Percentiles rank a stretch among this genome's conserved stretches.
Evolutionary conservation across 2,329 filamentous ascomycete species (phyloP).

Genomic region (Fusarium incarnatum): DNA sequence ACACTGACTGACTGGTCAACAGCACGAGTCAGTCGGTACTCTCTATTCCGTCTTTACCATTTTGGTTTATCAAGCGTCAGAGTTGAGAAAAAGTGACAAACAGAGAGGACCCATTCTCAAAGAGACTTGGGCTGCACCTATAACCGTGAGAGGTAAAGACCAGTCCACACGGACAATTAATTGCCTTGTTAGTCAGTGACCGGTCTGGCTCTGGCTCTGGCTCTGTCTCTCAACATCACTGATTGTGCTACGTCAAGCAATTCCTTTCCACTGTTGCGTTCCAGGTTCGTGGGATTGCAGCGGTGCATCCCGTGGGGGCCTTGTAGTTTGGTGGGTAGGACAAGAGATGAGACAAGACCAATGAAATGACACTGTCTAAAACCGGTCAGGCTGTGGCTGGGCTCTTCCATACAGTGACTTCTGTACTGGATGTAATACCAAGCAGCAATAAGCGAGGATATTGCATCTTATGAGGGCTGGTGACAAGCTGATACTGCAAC

Average conservation of each 20-base stretch:
- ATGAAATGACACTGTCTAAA: neutral
- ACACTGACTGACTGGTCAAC: neutral
- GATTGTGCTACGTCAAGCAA: conserved; percentile 18
- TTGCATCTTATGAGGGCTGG: neutral
- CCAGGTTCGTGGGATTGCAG: conserved; percentile 39
- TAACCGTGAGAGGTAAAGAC: conserved; percentile 9
- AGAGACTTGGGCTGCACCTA: conserved; percentile 12
- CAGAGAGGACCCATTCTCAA: neutral
- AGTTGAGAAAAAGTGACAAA: conserved; percentile 3
- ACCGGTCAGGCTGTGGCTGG: neutral
- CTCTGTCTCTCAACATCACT: neutral
- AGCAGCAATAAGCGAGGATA: conserved; percentile 1
- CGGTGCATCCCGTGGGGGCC: conserved; percentile 20
- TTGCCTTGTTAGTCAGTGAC: neutral
- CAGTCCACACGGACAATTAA: neutral
- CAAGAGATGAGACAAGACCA: conserved; percentile 18
- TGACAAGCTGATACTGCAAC: conserved; percentile 8
- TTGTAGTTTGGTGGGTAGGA: conserved; percentile 8
- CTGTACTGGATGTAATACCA: neutral
- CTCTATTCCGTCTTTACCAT: neutral
- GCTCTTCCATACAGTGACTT: neutral
- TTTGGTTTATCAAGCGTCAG: neutral
- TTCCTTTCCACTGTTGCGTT: conserved; percentile 31
- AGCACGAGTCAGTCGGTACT: conserved; percentile 1
- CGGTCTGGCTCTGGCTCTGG: neutral